These are phyloP conservation scores for Russula sp. DNA, from an alignment of 768 basidiomycete species.

Conservation along the genomic window DNA sequence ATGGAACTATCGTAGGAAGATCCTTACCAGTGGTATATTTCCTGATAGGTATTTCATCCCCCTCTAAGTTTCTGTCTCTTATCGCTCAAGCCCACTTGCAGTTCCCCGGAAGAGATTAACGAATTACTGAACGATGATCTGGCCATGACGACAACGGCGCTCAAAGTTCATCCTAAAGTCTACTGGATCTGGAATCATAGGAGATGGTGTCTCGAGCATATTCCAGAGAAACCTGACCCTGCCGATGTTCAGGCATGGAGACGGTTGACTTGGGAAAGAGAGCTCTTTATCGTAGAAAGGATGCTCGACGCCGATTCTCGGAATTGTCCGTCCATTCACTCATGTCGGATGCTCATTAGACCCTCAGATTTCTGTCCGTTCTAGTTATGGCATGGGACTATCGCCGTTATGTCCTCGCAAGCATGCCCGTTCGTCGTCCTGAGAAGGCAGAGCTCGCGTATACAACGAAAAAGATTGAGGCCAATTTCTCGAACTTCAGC, in stretches of 20 bases:
- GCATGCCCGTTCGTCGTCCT: slow-evolving; percentile 58
- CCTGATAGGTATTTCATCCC: slow-evolving; percentile 49
- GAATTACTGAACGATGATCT: slow-evolving; percentile 69
- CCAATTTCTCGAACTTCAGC: slow-evolving; percentile 96
- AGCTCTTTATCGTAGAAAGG: slow-evolving; percentile 85
- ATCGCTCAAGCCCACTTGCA: slow-evolving; percentile 34
- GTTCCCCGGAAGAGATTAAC: slow-evolving; percentile 60
- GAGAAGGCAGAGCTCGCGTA: slow-evolving; percentile 73
- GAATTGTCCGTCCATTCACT: slow-evolving; percentile 67
- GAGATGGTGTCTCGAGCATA: slow-evolving; percentile 87
- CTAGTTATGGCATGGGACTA: slow-evolving; percentile 96
- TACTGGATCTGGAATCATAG: slow-evolving; percentile 99
- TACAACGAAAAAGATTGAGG: slow-evolving; percentile 86
- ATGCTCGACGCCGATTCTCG: slow-evolving; percentile 89
- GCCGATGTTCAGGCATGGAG: slow-evolving; percentile 64
- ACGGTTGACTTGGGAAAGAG: slow-evolving; percentile 75
- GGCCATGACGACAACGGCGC: slow-evolving; percentile 70
- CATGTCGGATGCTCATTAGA: neutral
- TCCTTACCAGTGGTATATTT: slow-evolving; percentile 71
- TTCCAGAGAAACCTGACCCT: slow-evolving; percentile 70
- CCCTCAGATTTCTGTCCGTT: slow-evolving; percentile 9
- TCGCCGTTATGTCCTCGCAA: slow-evolving; percentile 76
- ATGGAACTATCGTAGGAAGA: slow-evolving; percentile 91
- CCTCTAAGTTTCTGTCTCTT: neutral
- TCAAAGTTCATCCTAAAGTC: slow-evolving; percentile 88